Conservation (phyloP, 2,329 filamentous ascomycete genomes). For the Ophiostoma sp. region DNA sequence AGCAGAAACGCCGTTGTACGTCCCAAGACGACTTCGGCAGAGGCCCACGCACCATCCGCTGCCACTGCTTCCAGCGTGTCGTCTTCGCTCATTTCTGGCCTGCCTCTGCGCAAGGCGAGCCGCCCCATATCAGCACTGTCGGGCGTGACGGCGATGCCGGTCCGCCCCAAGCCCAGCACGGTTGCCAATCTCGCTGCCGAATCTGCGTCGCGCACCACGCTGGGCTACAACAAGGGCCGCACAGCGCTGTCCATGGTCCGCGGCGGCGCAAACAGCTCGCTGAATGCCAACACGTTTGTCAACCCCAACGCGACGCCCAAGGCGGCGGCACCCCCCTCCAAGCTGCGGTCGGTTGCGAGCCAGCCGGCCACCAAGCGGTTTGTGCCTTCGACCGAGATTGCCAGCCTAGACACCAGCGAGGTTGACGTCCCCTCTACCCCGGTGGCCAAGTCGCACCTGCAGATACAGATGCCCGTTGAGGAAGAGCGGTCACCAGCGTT, state of each 20-base stretch:
- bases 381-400: constrained; percentile 15
- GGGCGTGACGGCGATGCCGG: constrained; percentile 18
- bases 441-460: neutral
- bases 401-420: neutral
- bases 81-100: constrained; percentile 20
- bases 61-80: constrained; percentile 26
- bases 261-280: constrained; percentile 24
- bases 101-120: constrained; percentile 23
- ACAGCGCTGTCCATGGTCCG: constrained; percentile 46
- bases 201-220: constrained; percentile 69
- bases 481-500: constrained; percentile 46
- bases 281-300: neutral
- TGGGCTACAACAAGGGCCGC: constrained; percentile 79
- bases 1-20: neutral
- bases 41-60: neutral
- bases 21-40: constrained; percentile 20
- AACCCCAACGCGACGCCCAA: neutral
- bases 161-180: constrained; percentile 20
- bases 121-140: constrained; percentile 16
- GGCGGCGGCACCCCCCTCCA: constrained; percentile 33
- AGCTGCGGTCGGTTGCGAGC: constrained; percentile 8
- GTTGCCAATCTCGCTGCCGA: constrained; percentile 43
- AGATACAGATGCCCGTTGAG: neutral
- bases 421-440: neutral
- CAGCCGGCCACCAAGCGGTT: neutral